These are phyloP conservation scores for Harringtonia aguacate DNA, from an alignment of 2,329 filamentous ascomycete genomes.

Conservation along the genomic window DNA sequence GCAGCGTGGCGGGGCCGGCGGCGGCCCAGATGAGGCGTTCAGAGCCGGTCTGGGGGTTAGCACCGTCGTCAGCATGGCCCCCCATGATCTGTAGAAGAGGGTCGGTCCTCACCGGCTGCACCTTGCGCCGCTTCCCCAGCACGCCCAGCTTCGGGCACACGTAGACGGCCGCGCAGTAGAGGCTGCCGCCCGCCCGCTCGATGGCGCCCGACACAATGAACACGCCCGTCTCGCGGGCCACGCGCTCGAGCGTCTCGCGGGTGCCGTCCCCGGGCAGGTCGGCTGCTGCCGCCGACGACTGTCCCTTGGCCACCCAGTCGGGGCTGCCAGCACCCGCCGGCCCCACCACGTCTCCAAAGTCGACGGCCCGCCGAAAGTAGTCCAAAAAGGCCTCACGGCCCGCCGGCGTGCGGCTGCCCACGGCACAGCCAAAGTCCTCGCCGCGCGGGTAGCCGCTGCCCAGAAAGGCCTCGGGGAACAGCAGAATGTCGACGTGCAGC, in stretches of 20 bases:
- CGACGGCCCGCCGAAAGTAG: slow-evolving; percentile 71
- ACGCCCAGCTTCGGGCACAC: slow-evolving; percentile 64
- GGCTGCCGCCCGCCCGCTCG: slow-evolving; percentile 67
- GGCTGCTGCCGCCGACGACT: slow-evolving; percentile 13
- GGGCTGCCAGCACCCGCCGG: slow-evolving; percentile 49
- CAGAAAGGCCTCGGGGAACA: slow-evolving; percentile 87
- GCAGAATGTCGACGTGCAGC: slow-evolving; percentile 52
- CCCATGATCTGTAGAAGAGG: too few species aligned
- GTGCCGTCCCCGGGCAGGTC: slow-evolving; percentile 47
- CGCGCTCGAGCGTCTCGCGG: slow-evolving; percentile 64
- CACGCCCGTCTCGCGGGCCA: slow-evolving; percentile 67
- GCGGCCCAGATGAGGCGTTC: slow-evolving; percentile 87
- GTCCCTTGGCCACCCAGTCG: slow-evolving; percentile 63
- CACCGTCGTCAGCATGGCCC: too few species aligned
- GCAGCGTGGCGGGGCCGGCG: slow-evolving; percentile 66
- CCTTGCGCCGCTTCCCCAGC: slow-evolving; percentile 79
- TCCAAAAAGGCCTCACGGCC: slow-evolving; percentile 74
- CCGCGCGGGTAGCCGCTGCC: slow-evolving; percentile 78
- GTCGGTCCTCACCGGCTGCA: slow-evolving; percentile 91
- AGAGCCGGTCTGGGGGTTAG: slow-evolving; percentile 49
- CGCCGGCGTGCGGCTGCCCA: slow-evolving; percentile 56
- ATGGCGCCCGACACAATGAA: slow-evolving; percentile 74
- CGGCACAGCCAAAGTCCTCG: slow-evolving; percentile 61
- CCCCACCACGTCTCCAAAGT: slow-evolving; percentile 67
- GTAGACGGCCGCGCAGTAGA: slow-evolving; percentile 78